phyloP scores from a whole-genome alignment of 331 rosid species.

The Cydonia oblonga region DNA sequence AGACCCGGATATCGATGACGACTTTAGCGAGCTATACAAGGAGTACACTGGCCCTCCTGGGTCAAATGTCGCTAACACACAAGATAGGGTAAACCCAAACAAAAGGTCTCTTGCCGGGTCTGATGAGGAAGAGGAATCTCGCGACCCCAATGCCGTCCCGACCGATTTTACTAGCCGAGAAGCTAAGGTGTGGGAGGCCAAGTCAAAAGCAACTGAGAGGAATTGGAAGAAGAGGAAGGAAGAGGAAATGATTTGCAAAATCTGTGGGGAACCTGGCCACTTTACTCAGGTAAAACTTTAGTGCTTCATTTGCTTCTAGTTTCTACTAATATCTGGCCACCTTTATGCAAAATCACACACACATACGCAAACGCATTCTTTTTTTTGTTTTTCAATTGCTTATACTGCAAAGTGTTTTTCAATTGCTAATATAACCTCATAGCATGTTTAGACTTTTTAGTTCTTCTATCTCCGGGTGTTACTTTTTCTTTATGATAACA shows the following conservation, averaged over 20 bases:
- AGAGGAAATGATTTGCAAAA: constrained; percentile 95
- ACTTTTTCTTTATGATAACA: constrained; percentile 3
- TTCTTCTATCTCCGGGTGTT: not conserved
- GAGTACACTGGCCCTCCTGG: constrained; percentile 91
- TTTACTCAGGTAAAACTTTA: constrained; percentile 70
- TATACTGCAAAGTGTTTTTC: not conserved
- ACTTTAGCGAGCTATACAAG: constrained; percentile 82
- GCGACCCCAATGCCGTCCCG: constrained; percentile 93
- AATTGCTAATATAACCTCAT: not conserved
- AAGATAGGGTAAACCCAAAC: constrained; percentile 43
- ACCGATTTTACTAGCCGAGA: constrained; percentile 97
- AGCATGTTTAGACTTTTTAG: not conserved
- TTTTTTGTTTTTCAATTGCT: not conserved
- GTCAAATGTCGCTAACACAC: constrained; percentile 30
- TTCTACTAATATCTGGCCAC: not conserved
- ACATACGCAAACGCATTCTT: not conserved
- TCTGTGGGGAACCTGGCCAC: constrained; percentile 94
- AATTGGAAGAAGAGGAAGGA: constrained; percentile 99
- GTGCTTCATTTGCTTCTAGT: not conserved
- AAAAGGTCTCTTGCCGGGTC: constrained; percentile 78
- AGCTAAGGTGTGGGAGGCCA: constrained; percentile 99
- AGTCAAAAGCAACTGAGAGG: constrained; percentile 97
- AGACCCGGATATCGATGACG: constrained; percentile 81
- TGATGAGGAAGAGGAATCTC: constrained; percentile 72
- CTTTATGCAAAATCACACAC: not conserved